Evolutionary conservation across 495 filamentous ascomycete species (phyloP).

Genomic region (Neurospora sp.): DNA sequence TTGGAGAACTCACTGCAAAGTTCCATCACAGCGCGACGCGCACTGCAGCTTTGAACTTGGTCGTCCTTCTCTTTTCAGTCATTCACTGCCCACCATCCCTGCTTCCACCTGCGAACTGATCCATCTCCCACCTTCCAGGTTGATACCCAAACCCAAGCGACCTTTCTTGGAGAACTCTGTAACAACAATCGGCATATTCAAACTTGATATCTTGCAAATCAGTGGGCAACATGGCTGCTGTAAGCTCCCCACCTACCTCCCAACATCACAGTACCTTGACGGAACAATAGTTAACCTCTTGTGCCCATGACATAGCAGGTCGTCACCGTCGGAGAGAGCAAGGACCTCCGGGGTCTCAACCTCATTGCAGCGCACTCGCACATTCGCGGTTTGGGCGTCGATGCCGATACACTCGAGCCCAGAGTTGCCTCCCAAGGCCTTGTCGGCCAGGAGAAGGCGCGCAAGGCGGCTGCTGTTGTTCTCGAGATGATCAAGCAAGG

Average conservation of each 20-base stretch:
- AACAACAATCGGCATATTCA: background rate
- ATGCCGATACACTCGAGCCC: slow-evolving; percentile 82
- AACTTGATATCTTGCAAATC: background rate
- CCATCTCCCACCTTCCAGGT: background rate
- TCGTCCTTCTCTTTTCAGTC: background rate
- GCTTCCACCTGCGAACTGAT: background rate
- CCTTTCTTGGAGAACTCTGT: background rate
- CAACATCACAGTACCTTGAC: background rate
- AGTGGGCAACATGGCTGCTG: slow-evolving; percentile 26
- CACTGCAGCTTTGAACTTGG: background rate
- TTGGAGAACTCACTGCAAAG: background rate
- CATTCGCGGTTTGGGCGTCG: slow-evolving; percentile 90
- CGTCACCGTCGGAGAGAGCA: slow-evolving; percentile 85
- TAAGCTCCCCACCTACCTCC: slow-evolving; percentile 9
- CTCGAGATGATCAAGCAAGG: slow-evolving; percentile 97
- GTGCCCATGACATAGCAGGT: slow-evolving; percentile 50
- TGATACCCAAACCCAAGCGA: background rate
- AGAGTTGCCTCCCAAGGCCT: slow-evolving; percentile 84
- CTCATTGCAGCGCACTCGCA: slow-evolving; percentile 98
- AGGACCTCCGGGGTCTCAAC: slow-evolving; percentile 87
- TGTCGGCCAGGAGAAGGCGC: slow-evolving; percentile 90
- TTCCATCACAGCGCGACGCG: background rate
- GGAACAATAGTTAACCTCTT: background rate
- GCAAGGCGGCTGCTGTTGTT: slow-evolving; percentile 91
- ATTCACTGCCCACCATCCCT: background rate